These are phyloP conservation scores for Boletus patriciae DNA, from an alignment of 768 basidiomycete species.

Conservation along the genomic window DNA sequence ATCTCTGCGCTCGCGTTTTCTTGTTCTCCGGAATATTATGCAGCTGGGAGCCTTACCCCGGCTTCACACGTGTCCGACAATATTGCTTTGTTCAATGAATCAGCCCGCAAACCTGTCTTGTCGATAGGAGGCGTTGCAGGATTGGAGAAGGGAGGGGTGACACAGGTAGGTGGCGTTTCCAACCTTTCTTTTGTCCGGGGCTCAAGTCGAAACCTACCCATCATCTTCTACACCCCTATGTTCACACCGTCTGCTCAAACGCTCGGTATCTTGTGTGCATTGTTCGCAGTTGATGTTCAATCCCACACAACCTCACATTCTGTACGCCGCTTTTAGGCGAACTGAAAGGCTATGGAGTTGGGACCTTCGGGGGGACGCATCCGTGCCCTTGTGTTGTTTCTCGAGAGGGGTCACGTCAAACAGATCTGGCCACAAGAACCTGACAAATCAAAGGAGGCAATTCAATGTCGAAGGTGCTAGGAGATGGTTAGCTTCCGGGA, in stretches of 20 bases:
- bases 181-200: background rate
- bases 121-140: conserved; percentile 59
- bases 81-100: conserved; percentile 67
- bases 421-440: background rate
- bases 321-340: conserved; percentile 80
- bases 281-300: conserved; percentile 69
- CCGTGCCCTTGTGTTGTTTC: conserved; percentile 42
- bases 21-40: conserved; percentile 63
- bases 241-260: background rate
- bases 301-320: conserved; percentile 61
- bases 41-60: conserved; percentile 72
- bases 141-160: conserved; percentile 39
- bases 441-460: conserved; percentile 73
- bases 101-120: conserved; percentile 53
- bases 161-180: conserved; percentile 49
- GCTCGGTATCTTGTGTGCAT: background rate
- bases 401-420: conserved; percentile 1
- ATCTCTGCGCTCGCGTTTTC: conserved; percentile 83
- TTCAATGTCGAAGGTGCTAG: conserved; percentile 79
- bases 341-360: conserved; percentile 61
- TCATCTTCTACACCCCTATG: background rate
- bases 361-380: conserved; percentile 69
- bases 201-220: background rate
- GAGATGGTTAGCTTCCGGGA: conserved; percentile 61
- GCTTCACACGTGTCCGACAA: conserved; percentile 47